Percentiles rank a stretch among this genome's conserved stretches.
Evolutionary conservation across 345 rosid genomes (phyloP).

Genomic region (Populus ilicifolia): DNA sequence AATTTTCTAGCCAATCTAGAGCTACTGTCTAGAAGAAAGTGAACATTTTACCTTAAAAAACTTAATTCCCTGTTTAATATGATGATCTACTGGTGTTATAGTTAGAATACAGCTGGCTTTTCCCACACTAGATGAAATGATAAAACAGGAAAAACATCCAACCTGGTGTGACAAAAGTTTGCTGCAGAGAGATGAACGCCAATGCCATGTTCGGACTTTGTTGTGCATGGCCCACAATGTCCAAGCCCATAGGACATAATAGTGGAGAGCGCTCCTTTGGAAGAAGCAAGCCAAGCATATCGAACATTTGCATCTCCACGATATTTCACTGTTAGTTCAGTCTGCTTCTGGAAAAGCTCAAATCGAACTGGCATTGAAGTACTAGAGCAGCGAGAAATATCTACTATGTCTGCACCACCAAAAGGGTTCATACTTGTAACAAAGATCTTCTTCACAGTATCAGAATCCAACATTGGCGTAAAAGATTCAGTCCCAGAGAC

Average conservation of each 20-base stretch:
- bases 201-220: conserved; percentile 55
- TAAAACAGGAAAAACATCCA: neutral
- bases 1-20: neutral
- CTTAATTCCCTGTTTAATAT: neutral
- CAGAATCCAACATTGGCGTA: conserved; percentile 36
- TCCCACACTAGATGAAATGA: neutral
- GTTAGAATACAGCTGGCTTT: neutral
- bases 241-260: conserved; percentile 63
- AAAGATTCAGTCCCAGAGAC: conserved; percentile 7
- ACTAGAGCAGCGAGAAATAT: conserved; percentile 45
- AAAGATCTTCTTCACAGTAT: conserved; percentile 48
- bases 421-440: conserved; percentile 41
- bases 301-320: conserved; percentile 83
- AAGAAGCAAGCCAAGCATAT: conserved; percentile 86
- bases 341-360: conserved; percentile 74
- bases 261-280: conserved; percentile 42
- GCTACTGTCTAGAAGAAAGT: neutral
- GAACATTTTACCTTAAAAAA: neutral
- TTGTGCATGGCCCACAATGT: conserved; percentile 47
- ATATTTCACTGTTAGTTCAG: conserved; percentile 51
- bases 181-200: conserved; percentile 75
- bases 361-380: conserved; percentile 40
- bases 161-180: conserved; percentile 64
- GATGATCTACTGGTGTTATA: neutral
- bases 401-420: conserved; percentile 43